A percentile compares a stretch with the other conserved stretches of the same genome.
Evolutionary conservation across 78 protist genomes (phyloP).

Genomic region (Monocercomonoides exilis): DNA sequence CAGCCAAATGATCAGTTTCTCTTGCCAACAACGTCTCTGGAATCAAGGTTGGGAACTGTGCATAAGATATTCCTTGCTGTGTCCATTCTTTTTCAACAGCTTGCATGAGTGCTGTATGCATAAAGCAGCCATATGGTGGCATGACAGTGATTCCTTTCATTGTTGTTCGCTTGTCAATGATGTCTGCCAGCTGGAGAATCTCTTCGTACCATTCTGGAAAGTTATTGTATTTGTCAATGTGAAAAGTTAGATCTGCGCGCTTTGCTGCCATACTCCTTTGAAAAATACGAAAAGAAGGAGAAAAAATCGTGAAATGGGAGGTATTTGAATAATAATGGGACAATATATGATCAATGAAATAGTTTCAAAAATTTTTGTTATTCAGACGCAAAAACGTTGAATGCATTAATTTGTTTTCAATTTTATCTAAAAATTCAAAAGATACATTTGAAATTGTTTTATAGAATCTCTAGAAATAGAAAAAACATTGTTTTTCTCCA

Average conservation of each 20-base stretch:
- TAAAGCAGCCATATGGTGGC: conserved; percentile 22
- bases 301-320: no score
- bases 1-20: conserved; percentile 49
- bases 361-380: no score
- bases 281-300: no score
- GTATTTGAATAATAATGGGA: no score
- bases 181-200: conserved; percentile 18
- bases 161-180: conserved; percentile 36
- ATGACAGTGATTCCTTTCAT: conserved; percentile 39
- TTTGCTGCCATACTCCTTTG: no score
- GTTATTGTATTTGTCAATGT: background rate
- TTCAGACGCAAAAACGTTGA: no score
- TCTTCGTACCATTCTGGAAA: background rate
- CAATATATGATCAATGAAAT: no score
- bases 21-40: conserved; percentile 44
- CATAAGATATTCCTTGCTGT: background rate
- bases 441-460: no score
- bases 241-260: background rate
- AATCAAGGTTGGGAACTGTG: conserved; percentile 28
- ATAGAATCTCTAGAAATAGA: no score
- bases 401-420: no score
- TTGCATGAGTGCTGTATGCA: background rate
- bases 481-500: no score
- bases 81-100: conserved; percentile 25
- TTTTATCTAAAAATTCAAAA: no score